Base-by-base conservation (phyloP, 164 flowering plant genomes). In the Chloranthus sessilifolius region DNA sequence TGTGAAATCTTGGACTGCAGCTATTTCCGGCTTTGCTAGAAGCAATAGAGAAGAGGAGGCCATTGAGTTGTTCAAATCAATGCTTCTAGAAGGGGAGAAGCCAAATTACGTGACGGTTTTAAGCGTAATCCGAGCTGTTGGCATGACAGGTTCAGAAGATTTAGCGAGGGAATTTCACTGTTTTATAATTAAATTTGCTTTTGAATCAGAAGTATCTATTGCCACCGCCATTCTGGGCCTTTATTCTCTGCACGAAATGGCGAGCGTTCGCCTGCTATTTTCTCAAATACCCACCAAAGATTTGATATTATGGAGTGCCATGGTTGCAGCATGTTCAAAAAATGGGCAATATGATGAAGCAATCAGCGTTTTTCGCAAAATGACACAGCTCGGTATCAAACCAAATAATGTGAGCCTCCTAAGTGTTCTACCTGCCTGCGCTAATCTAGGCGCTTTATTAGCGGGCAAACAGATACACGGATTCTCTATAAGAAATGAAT, bases 381-480 rank as follows among this genome's bases (percentile, higher is more conserved):
- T 80, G 90, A 67, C 55, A 35, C 36, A 21, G 43, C 55, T 24
- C 17, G 82, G 75, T 26, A 41, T 72, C 6, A 46, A 69, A 35
- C 78, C 83, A 17, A 82, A 78, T 52, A 47, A 66, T 55, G 79
- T 69, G 1, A 78, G 73, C 51, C 29, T 78, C 40, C 54, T 76
- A 7, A 74, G 78, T 41, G 36, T 78, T 26, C 56, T 82, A 16
- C 78, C 80, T 17, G 78, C 79, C 42, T 82, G 80, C 60, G 78
- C 77, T 35, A 46, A 61, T 56, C 62, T 76, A 51, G 71, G 69
- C 35, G 66, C 59, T 37, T 51, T 80, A 42, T 48, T 50, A 1
- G 53, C 58, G 17, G 85, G 85, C 21, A 76, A 62, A 67, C 72
- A 77, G 57, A 52, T 82, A 7, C 89, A 82, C 56, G 83, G 75